These are phyloP conservation scores for Aspergillaceae sp. DNA, from an alignment of 2,329 filamentous ascomycete species.

Conservation along the genomic window DNA sequence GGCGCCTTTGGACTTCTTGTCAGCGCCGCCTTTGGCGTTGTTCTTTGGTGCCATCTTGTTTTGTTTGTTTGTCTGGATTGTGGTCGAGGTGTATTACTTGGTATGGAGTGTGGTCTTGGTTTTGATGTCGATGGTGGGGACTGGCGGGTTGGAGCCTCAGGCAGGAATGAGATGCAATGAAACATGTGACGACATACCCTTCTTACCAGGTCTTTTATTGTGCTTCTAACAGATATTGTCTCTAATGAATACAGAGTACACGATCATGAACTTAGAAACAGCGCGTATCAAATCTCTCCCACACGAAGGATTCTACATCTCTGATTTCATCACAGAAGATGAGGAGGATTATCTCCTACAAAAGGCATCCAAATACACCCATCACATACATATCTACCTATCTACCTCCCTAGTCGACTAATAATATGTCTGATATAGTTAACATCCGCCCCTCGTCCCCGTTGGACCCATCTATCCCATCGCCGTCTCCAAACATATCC, in stretches of 20 bases:
- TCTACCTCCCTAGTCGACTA: background rate
- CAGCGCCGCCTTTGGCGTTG: conserved; percentile 30
- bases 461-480: conserved; percentile 82
- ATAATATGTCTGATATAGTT: conserved; percentile 17
- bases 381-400: background rate
- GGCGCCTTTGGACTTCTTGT: conserved; percentile 36
- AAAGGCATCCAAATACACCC: conserved; percentile 46
- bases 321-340: conserved; percentile 67
- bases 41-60: conserved; percentile 35
- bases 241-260: too few relatives aligned
- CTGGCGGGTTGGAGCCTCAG: background rate
- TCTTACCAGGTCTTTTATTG: background rate
- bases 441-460: conserved; percentile 57
- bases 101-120: too few relatives aligned
- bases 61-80: background rate
- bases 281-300: conserved; percentile 26
- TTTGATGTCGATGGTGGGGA: background rate
- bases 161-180: background rate
- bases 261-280: conserved; percentile 15
- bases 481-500: conserved; percentile 88
- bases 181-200: background rate
- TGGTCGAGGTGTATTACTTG: too few relatives aligned
- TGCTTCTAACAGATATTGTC: background rate
- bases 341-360: conserved; percentile 65
- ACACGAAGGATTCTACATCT: conserved; percentile 65